These are phyloP conservation scores for Kodamaea nitidulidarum DNA, from an alignment of 805 yeast genomes.

Conservation along the genomic window DNA sequence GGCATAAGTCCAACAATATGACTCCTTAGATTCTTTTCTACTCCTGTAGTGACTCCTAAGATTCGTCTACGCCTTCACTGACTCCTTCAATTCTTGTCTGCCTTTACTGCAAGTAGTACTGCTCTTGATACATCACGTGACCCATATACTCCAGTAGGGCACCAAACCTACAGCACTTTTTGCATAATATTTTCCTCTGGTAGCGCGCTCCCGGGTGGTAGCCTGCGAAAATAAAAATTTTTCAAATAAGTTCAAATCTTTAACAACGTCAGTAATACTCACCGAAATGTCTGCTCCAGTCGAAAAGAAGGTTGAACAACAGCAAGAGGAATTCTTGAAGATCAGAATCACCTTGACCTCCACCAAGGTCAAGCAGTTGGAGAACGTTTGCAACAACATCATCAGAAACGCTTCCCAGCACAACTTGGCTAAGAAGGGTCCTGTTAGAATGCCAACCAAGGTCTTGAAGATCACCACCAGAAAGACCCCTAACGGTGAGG, in stretches of 20 bases:
- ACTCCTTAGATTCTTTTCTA: too few relatives aligned
- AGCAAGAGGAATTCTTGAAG: constrained; percentile 83
- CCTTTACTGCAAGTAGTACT: too few relatives aligned
- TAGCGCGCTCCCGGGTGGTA: constrained; percentile 7
- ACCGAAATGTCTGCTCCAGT: constrained; percentile 67
- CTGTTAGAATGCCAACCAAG: constrained; percentile 99
- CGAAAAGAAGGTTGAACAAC: constrained; percentile 79
- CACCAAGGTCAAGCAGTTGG: constrained; percentile 97
- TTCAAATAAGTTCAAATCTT: constrained; percentile 14
- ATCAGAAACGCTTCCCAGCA: constrained; percentile 80
- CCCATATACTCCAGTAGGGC: constrained; percentile 9
- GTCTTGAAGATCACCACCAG: constrained; percentile 97
- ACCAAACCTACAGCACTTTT: constrained; percentile 8
- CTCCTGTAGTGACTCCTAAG: too few relatives aligned
- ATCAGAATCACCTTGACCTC: constrained; percentile 99
- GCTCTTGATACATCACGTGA: neutral
- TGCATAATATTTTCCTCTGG: constrained; percentile 1
- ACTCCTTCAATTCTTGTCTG: too few relatives aligned
- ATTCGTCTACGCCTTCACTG: too few relatives aligned
- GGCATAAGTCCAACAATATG: too few relatives aligned
- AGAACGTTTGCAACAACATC: constrained; percentile 90
- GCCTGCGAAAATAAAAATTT: constrained; percentile 9
- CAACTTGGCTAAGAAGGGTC: constrained; percentile 93
- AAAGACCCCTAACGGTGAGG: constrained; percentile 99
- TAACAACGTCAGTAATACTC: constrained; percentile 34